Evolutionary conservation across 1,139 yeast species (phyloP).

Genomic region (Kurtzmaniella natalensis): DNA sequence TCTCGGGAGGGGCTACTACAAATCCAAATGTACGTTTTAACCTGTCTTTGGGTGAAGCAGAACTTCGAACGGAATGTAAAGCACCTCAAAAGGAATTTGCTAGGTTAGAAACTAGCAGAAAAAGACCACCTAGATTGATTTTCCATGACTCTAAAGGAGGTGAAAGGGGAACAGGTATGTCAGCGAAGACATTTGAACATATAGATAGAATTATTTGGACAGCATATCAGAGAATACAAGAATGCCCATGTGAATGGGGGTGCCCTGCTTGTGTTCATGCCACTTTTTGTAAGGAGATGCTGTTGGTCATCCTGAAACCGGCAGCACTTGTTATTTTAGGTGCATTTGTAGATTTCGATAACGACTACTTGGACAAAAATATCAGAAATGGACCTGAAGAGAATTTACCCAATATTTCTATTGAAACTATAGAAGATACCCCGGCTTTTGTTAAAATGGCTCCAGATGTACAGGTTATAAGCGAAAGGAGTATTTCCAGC

Average conservation of each 20-base stretch:
- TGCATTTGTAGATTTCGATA: conserved; percentile 43
- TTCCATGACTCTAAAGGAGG: conserved; percentile 86
- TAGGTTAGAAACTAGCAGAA: conserved; percentile 57
- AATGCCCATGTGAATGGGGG: conserved; percentile 80
- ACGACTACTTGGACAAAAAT: conserved; percentile 27
- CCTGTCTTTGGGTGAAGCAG: conserved; percentile 47
- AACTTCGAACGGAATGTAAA: conserved; percentile 87
- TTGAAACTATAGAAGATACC: conserved; percentile 64
- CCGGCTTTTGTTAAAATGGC: conserved; percentile 52
- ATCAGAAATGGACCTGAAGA: conserved; percentile 81
- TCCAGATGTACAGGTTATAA: conserved; percentile 54
- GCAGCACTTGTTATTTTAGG: conserved; percentile 77
- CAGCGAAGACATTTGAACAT: conserved; percentile 74
- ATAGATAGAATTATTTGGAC: conserved; percentile 59
- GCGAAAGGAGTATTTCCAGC: conserved; percentile 28
- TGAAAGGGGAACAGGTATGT: conserved; percentile 69
- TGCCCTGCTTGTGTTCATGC: conserved; percentile 87
- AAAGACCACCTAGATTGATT: conserved; percentile 80
- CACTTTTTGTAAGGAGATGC: conserved; percentile 72
- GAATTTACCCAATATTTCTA: conserved; percentile 62
- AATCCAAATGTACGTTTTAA: conserved; percentile 48
- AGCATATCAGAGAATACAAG: conserved; percentile 54
- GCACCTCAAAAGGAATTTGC: conserved; percentile 96
- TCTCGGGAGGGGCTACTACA: conserved; percentile 36
- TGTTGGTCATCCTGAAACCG: conserved; percentile 79